Evolutionary conservation across 225 moss, liverwort and hornwort species (phyloP), one percentile per base, ranked within the genome.

Genomic region (Physcomitrellopsis africana): DNA sequence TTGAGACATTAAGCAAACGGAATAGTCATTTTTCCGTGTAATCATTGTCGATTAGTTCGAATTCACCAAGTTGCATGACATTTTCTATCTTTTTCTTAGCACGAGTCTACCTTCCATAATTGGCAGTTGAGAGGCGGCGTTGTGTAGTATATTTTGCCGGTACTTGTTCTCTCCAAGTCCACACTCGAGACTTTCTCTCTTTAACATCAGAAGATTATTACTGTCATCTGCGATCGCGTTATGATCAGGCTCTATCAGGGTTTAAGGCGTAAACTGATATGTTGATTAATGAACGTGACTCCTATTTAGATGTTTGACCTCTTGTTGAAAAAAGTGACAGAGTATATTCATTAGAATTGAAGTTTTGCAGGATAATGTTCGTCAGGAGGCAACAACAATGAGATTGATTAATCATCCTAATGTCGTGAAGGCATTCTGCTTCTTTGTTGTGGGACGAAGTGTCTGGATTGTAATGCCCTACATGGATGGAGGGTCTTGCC

Each of bases 81-180:
- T 37, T 81, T 53, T 63, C 72, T 32, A 76, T 37, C 23, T 58
- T 76, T 48, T 5, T 17, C 19, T 19, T 45, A 49, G 17, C 12
- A 75, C 4, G 56, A 79, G 26, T 4, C 63, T 66, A 8, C 47
- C 14, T 13, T n/a, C 72, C 41, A 9, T 63, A 54, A 24, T 74
- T 51, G 23, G 11, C 20, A 65, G 10, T 70, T 52, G 20, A 70
- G 74, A 46, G 41, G 22, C 19, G 44, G 56, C 65, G 11, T 52
- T 9, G 46, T 67, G 14, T 13, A 57, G 12, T 65, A 6, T 56
- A 9, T 63, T 66, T 77, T 18, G 3, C 53, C 69, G 51, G 58
- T 11, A 32, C 61, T 83, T 42, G 13, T 51, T 67, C 61, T n/a
- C 29, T 29, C 2, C 29, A 29, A 29, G 29, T 29, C 4, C 29